Conservation (phyloP, 2,329 filamentous ascomycete genomes). For the Fusarium graminum region DNA sequence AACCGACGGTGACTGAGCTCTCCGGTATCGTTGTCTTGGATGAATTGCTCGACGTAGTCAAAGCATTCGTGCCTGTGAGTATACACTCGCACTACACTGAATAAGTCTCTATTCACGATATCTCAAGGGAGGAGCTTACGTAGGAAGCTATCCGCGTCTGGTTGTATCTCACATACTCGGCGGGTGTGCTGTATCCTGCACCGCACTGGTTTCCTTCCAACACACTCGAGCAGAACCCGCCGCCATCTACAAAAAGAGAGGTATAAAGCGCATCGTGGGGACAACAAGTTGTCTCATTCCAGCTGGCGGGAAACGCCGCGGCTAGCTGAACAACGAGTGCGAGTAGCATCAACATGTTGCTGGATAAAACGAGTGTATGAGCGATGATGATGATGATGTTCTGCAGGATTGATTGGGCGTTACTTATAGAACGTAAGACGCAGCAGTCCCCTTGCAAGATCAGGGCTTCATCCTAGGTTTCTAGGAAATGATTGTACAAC, state of each 20-base stretch:
- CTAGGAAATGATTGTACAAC: neutral
- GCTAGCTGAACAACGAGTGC: constrained; percentile 19
- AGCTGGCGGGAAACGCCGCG: constrained; percentile 29
- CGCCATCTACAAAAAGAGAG: constrained; percentile 47
- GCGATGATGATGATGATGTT: neutral
- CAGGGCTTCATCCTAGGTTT: neutral
- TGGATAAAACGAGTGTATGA: constrained; percentile 34
- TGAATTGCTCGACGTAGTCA: constrained; percentile 4
- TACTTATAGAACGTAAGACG: constrained; percentile 37
- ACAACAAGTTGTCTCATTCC: constrained; percentile 44
- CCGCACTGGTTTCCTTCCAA: constrained; percentile 44
- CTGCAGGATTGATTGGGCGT: constrained; percentile 14
- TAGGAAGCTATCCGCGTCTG: constrained; percentile 50
- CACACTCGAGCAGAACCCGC: constrained; percentile 50
- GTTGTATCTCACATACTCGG: constrained; percentile 49
- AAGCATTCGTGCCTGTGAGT: constrained; percentile 17
- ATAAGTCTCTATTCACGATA: constrained; percentile 11
- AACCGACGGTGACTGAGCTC: constrained; percentile 3
- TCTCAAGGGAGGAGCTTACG: constrained; percentile 39
- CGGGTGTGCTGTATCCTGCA: constrained; percentile 47
- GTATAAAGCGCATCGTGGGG: constrained; percentile 50
- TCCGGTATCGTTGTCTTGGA: neutral
- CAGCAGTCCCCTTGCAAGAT: neutral
- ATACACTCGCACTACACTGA: constrained; percentile 48
- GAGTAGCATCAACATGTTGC: constrained; percentile 43